phyloP scores from a whole-genome alignment of 371 early-diverging fungal genomes.

The Mortierella sp. region DNA sequence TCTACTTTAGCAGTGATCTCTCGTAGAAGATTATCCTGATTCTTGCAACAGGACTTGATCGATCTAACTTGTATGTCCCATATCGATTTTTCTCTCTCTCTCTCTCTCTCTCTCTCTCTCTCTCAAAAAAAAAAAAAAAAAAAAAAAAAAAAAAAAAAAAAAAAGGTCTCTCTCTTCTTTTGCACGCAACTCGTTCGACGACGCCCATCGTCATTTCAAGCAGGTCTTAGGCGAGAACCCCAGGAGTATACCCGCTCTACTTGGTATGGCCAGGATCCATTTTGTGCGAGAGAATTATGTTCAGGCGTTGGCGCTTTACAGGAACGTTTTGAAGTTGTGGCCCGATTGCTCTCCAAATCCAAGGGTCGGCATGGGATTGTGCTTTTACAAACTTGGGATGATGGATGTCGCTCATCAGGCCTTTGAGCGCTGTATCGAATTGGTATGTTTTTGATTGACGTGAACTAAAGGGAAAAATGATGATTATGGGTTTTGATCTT shows the following conservation, averaged over 20 bases:
- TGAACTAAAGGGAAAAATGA: no score
- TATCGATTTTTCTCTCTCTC: no score
- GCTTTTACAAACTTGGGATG: slow-evolving; percentile 83
- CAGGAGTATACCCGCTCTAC: slow-evolving; percentile 77
- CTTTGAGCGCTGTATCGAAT: slow-evolving; percentile 74
- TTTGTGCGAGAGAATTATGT: slow-evolving; percentile 67
- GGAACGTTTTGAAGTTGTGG: slow-evolving; percentile 69
- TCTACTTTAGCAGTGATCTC: not conserved
- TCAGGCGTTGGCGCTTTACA: slow-evolving; percentile 76
- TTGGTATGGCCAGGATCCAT: slow-evolving; percentile 82
- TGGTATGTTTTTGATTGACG: slow-evolving; percentile 54
- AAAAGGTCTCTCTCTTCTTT: slow-evolving; percentile 71
- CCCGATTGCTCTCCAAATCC: slow-evolving; percentile 76
- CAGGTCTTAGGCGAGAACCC: slow-evolving; percentile 69
- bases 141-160: no score
- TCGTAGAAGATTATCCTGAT: no score
- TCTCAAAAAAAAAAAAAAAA: no score
- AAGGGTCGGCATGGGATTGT: slow-evolving; percentile 89
- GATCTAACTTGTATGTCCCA: no score
- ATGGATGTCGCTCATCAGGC: slow-evolving; percentile 73
- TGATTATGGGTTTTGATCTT: no score
- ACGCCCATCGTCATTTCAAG: slow-evolving; percentile 75
- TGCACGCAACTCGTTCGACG: slow-evolving; percentile 67
- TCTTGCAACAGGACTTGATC: no score
- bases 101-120: no score